Conservation (phyloP, 2,329 filamentous ascomycete species). For the Fusarium penzigii region DNA sequence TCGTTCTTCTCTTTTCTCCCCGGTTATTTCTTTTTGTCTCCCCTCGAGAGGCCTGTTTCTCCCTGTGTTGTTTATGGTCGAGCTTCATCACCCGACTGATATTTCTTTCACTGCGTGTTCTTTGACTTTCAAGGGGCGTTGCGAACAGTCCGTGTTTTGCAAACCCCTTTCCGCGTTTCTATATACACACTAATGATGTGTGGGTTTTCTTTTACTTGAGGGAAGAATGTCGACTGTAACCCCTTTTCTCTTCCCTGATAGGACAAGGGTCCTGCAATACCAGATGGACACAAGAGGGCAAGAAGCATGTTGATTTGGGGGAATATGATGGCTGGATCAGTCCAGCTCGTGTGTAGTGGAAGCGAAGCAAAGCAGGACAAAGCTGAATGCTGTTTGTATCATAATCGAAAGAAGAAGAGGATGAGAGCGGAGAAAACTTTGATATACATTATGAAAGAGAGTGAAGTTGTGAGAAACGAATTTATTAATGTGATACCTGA, state of each 20-base stretch:
- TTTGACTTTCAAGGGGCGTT: too few relatives aligned
- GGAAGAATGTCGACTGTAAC: not conserved
- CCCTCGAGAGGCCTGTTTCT: not conserved
- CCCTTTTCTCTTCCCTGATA: too few relatives aligned
- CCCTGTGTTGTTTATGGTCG: not conserved
- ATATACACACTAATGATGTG: not conserved
- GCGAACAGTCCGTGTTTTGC: not conserved
- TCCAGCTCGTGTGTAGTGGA: too few relatives aligned
- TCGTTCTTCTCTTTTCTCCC: not conserved
- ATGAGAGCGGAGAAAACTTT: not conserved
- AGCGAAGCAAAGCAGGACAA: too few relatives aligned
- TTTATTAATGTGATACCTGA: too few relatives aligned
- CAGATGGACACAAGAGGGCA: not conserved
- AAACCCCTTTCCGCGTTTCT: not conserved
- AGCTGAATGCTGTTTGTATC: not conserved
- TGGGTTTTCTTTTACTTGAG: not conserved
- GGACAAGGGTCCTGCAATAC: not conserved
- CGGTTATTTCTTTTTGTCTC: conserved; percentile 3
- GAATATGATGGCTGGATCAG: too few relatives aligned
- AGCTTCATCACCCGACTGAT: not conserved
- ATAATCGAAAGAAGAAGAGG: not conserved
- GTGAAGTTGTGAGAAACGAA: not conserved
- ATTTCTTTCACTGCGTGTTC: not conserved
- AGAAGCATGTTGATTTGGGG: too few relatives aligned
- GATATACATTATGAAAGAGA: not conserved